These are phyloP conservation scores for Beauveria brongniartii DNA, from an alignment of 2,329 filamentous ascomycete genomes.

Conservation along the genomic window DNA sequence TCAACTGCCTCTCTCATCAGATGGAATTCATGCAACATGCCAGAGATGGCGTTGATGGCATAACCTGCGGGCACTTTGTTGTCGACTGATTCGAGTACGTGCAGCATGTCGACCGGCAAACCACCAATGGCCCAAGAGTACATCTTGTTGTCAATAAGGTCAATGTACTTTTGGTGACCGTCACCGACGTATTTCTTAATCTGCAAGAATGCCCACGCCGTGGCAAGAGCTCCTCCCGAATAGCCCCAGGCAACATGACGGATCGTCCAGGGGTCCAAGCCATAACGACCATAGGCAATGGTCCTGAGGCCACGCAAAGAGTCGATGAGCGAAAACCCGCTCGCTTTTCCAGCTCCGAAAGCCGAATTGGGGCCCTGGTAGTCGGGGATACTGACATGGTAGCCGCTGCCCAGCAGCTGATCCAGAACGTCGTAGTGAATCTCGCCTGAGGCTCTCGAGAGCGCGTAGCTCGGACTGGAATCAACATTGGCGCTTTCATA, in stretches of 20 bases:
- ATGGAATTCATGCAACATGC: conserved; percentile 17
- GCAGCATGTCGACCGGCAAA: conserved; percentile 30
- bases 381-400: conserved; percentile 38
- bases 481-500: conserved; percentile 29
- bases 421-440: not conserved
- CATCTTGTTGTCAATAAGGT: no score
- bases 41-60: conserved; percentile 15
- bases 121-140: conserved; percentile 30
- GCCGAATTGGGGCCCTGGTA: conserved; percentile 35
- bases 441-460: conserved; percentile 13
- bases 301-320: conserved; percentile 29
- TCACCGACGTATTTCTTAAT: conserved; percentile 22
- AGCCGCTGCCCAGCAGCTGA: conserved; percentile 30
- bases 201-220: conserved; percentile 44
- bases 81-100: conserved; percentile 26
- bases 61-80: conserved; percentile 17
- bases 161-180: no score
- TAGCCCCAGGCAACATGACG: conserved; percentile 44
- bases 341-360: conserved; percentile 33
- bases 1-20: not conserved
- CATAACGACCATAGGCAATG: conserved; percentile 21
- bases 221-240: conserved; percentile 44
- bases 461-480: conserved; percentile 27
- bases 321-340: conserved; percentile 37
- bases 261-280: conserved; percentile 23